Evolutionary conservation across 345 rosid genomes (phyloP), one percentile per base, ranked within the genome.

Genomic region (Ceriops zippeliana): DNA sequence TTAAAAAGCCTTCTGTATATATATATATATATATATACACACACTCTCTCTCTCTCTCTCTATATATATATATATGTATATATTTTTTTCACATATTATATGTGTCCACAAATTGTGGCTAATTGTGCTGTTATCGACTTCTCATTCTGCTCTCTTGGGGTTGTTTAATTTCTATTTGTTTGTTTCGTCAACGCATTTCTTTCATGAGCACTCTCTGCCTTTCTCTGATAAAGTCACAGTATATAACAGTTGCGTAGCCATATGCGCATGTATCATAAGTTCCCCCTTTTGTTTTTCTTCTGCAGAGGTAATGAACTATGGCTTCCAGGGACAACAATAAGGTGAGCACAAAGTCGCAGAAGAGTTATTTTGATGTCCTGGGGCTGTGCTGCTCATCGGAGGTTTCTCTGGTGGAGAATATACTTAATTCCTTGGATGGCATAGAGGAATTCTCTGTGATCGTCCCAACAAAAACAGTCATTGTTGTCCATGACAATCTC

Each of bases 371-470:
- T 28, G 99, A 95, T 61, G 96, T 91, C 37, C 57, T 89, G 46
- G 99, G 97, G 5, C 70, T 95, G 0, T 95, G 99, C 64, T 95
- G 99, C 68, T 78, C 99, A 2, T 93, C 99, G 5, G 99, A 93
- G 74, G 86, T 89, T 66, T 86, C 97, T 20, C 22, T 91, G 62
- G 70, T 95, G 0, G 97, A 91, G 69, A 91, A 76, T 47, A 78
- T 90, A 5, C 85, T 91, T 30, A 81, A 76, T 7, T 76, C 91
- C 0, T 79, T 90, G 2, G 81, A 83, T 27, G 99, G 99, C 0
- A 80, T 95, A 2, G 80, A 87, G 65, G 87, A 95, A 47, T 76
- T 70, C 26, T 83, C 90, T 2, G 90, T 95, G 31, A 81, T 90
- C 68, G 93, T 95, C 3, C 87, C 97, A 1, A 78, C 96, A 0